These are phyloP conservation scores for Ceratocystis eucalypticola DNA, from an alignment of 2,329 filamentous ascomycete species.

Conservation along the genomic window DNA sequence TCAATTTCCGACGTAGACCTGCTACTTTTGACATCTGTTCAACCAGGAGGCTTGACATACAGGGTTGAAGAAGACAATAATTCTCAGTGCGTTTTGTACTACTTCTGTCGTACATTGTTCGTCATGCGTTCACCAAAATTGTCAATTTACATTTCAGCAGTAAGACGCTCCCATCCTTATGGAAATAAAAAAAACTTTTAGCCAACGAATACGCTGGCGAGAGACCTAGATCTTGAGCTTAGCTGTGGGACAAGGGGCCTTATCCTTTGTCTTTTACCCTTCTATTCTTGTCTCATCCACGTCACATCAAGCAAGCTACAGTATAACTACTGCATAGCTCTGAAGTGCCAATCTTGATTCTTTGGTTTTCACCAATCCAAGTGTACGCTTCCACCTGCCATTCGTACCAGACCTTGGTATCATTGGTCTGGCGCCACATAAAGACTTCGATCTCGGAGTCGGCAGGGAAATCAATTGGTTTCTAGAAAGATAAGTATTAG, in stretches of 20 bases:
- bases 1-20: too few relatives aligned
- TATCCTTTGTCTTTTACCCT: background rate
- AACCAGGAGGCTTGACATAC: too few relatives aligned
- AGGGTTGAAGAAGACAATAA: too few relatives aligned
- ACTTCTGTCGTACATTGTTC: too few relatives aligned
- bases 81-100: too few relatives aligned
- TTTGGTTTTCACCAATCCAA: conserved; percentile 44
- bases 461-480: conserved; percentile 72
- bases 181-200: background rate
- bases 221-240: background rate
- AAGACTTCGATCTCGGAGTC: conserved; percentile 75
- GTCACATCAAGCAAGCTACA: conserved; percentile 57
- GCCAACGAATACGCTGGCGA: background rate
- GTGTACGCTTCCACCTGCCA: conserved; percentile 84
- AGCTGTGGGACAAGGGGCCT: too few relatives aligned
- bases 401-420: conserved; percentile 95
- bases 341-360: conserved; percentile 52
- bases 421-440: conserved; percentile 94
- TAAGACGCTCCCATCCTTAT: background rate
- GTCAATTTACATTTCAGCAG: too few relatives aligned
- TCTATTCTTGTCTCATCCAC: background rate
- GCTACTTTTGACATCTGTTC: too few relatives aligned
- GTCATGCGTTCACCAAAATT: too few relatives aligned
- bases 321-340: conserved; percentile 56
- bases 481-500: conserved; percentile 36